Percentiles rank a stretch among this genome's conserved stretches.
phyloP scores from a whole-genome alignment of 768 basidiomycete genomes.

The Podaxis sp. region DNA sequence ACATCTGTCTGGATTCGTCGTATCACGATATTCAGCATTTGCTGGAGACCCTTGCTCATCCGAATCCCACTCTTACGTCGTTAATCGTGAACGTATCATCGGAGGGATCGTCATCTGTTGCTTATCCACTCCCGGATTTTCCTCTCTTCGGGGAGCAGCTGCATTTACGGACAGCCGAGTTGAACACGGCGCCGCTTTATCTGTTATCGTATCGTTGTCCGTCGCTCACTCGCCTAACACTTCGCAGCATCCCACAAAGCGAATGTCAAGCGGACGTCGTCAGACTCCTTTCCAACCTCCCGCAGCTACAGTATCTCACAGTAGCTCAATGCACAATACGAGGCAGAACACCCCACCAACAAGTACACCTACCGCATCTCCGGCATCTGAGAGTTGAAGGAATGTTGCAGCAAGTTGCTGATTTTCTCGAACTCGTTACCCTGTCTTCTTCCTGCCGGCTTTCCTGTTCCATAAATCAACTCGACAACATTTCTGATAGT shows the following conservation, averaged over 20 bases:
- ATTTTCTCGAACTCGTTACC: slow-evolving; percentile 1
- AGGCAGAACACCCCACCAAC: slow-evolving; percentile 27
- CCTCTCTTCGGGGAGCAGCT: slow-evolving; percentile 26
- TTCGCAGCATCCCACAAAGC: slow-evolving; percentile 31
- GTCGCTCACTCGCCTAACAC: slow-evolving; percentile 29
- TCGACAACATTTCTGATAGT: neutral
- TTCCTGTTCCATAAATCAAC: neutral
- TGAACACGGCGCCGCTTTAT: slow-evolving; percentile 31
- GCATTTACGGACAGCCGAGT: slow-evolving; percentile 28
- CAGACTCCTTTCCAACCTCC: slow-evolving; percentile 29
- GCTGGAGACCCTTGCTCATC: slow-evolving; percentile 28
- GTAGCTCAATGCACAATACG: slow-evolving; percentile 18
- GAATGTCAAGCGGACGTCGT: slow-evolving; percentile 28
- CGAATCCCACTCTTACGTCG: slow-evolving; percentile 30
- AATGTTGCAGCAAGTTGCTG: neutral
- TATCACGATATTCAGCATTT: slow-evolving; percentile 29
- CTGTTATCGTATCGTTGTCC: slow-evolving; percentile 32
- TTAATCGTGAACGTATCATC: slow-evolving; percentile 25
- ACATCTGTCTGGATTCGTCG: slow-evolving; percentile 31
- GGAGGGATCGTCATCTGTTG: neutral
- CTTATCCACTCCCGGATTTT: slow-evolving; percentile 20
- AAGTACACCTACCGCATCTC: slow-evolving; percentile 9
- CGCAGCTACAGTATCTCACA: slow-evolving; percentile 28
- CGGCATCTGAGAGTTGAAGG: neutral
- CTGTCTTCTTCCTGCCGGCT: slow-evolving; percentile 3